Base-by-base conservation (phyloP, 306 rosid species). In the Quercus rubra region DNA sequence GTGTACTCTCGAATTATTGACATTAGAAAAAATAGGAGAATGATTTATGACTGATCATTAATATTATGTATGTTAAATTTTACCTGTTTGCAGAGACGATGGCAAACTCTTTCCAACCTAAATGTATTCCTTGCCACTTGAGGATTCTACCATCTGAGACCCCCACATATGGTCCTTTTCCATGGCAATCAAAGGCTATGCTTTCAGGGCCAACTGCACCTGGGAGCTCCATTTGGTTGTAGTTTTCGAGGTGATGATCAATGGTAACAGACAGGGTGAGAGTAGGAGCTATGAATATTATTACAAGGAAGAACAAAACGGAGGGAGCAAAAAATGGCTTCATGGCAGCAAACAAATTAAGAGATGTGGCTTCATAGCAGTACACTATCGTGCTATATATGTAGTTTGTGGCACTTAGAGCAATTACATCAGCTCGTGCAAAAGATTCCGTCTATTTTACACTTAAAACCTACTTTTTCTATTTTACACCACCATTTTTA, bases 71-170 rank as follows among this genome's bases (percentile, higher is more conserved):
- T 43, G 10, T 35, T 21, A 21, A 17, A 1, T 75, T 79, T 63
- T 79, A 74, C 94, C 92, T 85, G 56, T 41, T 25, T 9, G 92
- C 85, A 2, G 94, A 82, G 80, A 86, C 80, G 51, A 80, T 30
- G 49, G 90, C 92, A 57, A 85, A 91, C 35, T 85, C 86, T 7
- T 55, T 80, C 91, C 95, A 88, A 14, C 75, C 78, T 19, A 17
- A 31, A 0, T 6, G 13, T 17, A 69, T 55, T 21, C 85, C 81
- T 2, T 81, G 71, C 92, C 92, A 91, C 79, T 82, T 85, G 81
- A 91, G 87, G 27, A 91, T 85, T 74, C 90, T 85, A 1, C 94
- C 94, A 59, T 88, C 92, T 12, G 88, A 84, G 7, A 88, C 92
- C 1, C 91, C 79, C 0, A 78, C 88, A 15, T 88, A 91, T 0